Evolutionary conservation across 2,329 filamentous ascomycete genomes (phyloP).

Genomic region (Clonostachys chloroleuca): DNA sequence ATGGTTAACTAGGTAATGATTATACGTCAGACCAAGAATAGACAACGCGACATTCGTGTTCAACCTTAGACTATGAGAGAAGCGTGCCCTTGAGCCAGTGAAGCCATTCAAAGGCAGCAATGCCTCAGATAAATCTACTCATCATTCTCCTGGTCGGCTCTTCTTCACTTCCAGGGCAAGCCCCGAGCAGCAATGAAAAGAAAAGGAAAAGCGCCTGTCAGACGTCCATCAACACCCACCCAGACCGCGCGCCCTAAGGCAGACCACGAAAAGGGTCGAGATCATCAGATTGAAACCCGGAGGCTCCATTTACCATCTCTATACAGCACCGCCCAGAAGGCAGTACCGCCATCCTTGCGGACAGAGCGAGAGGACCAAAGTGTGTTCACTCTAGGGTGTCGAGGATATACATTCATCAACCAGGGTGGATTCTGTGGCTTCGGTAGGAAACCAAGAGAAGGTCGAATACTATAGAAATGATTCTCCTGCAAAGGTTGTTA

Average conservation of each 20-base stretch:
- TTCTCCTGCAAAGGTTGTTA: conserved; percentile 53
- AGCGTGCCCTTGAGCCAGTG: no score
- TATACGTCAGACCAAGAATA: no score
- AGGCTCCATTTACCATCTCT: conserved; percentile 48
- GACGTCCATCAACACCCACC: conserved; percentile 86
- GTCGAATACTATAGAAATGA: conserved; percentile 99
- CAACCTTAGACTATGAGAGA: no score
- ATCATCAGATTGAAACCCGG: conserved; percentile 63
- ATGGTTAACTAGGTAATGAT: no score
- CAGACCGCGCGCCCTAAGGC: conserved; percentile 72
- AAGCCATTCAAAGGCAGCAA: no score
- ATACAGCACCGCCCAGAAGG: conserved; percentile 48
- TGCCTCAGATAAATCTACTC: no score
- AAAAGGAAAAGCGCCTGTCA: conserved; percentile 65
- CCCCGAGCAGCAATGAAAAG: conserved; percentile 53
- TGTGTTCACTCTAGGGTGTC: conserved; percentile 82
- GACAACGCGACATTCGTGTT: no score
- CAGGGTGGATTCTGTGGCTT: conserved; percentile 94
- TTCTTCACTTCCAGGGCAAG: conserved; percentile 46
- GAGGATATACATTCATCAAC: conserved; percentile 90
- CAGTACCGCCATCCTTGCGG: conserved; percentile 55
- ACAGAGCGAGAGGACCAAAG: conserved; percentile 54
- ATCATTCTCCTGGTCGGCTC: conserved; percentile 16
- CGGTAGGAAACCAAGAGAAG: conserved; percentile 86
- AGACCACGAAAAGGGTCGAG: conserved; percentile 69